Evolutionary conservation across 495 filamentous ascomycete species (phyloP).

Genomic region (Corynascus novoguineensis): DNA sequence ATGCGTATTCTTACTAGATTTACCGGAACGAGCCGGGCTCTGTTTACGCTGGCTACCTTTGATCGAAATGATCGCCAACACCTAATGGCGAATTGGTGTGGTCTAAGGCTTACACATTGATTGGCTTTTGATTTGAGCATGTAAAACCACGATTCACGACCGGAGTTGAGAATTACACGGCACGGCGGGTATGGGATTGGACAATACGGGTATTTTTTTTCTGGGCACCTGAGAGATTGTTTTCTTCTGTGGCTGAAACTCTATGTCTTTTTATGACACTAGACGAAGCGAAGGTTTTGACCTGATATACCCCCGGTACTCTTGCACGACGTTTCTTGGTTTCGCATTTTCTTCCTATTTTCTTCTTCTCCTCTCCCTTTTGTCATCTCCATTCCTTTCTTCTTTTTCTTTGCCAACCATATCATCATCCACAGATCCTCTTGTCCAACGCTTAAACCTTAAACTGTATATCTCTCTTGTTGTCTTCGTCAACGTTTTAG

Average conservation of each 20-base stretch:
- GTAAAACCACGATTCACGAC: slow-evolving; percentile 2
- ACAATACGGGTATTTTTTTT: background rate
- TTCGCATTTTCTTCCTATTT: too few relatives aligned
- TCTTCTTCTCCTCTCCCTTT: too few relatives aligned
- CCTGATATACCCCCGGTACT: background rate
- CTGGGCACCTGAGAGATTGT: background rate
- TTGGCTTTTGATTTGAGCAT: background rate
- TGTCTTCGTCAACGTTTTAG: too few relatives aligned
- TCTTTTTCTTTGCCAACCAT: too few relatives aligned
- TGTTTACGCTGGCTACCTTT: background rate
- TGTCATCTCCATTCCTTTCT: too few relatives aligned
- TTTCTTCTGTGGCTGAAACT: background rate
- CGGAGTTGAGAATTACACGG: background rate
- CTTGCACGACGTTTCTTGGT: too few relatives aligned
- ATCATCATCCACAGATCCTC: too few relatives aligned
- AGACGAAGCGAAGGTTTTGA: background rate
- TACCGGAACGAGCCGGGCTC: too few relatives aligned
- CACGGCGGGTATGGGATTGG: background rate
- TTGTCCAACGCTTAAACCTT: too few relatives aligned
- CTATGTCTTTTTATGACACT: background rate
- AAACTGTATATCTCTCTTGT: too few relatives aligned
- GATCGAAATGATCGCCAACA: background rate
- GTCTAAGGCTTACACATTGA: background rate
- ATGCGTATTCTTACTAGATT: background rate
- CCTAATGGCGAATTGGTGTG: background rate